These are phyloP conservation scores for Penicillium griseofulvum DNA, from an alignment of 2,329 filamentous ascomycete genomes.

Conservation along the genomic window DNA sequence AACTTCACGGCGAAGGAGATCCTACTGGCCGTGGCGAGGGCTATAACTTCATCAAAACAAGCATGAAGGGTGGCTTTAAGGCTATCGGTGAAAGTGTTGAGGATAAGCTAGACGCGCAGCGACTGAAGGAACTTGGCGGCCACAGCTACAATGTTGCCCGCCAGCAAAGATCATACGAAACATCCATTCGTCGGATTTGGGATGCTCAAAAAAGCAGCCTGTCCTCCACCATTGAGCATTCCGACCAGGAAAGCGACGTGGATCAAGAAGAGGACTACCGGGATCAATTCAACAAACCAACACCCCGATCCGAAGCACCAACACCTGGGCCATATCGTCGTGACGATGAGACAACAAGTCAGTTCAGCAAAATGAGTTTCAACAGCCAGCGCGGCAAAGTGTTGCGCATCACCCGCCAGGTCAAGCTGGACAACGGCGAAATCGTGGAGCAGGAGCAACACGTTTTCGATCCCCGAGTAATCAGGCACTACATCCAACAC, in stretches of 20 bases:
- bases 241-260: constrained; percentile 68
- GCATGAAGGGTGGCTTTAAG: constrained; percentile 97
- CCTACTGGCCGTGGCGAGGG: constrained; percentile 90
- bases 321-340: constrained; percentile 56
- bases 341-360: constrained; percentile 75
- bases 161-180: constrained; percentile 88
- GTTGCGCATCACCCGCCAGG: constrained; percentile 70
- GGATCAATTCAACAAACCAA: constrained; percentile 50
- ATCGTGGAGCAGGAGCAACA: constrained; percentile 58
- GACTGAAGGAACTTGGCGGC: constrained; percentile 67
- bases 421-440: constrained; percentile 63
- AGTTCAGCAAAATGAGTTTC: constrained; percentile 70
- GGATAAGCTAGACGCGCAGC: constrained; percentile 79
- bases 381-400: constrained; percentile 67
- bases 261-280: constrained; percentile 50
- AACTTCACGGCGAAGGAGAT: constrained; percentile 90
- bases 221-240: constrained; percentile 69
- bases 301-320: constrained; percentile 64
- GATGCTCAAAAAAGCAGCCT: constrained; percentile 78
- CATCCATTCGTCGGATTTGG: constrained; percentile 91
- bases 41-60: constrained; percentile 96
- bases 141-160: constrained; percentile 97
- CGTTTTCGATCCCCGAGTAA: constrained; percentile 79
- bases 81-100: constrained; percentile 85
- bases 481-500: constrained; percentile 80